Percentiles rank a stretch among this genome's conserved stretches.
phyloP scores from a whole-genome alignment of 1,284 basidiomycete species.

The Rhodotorula sp. region DNA sequence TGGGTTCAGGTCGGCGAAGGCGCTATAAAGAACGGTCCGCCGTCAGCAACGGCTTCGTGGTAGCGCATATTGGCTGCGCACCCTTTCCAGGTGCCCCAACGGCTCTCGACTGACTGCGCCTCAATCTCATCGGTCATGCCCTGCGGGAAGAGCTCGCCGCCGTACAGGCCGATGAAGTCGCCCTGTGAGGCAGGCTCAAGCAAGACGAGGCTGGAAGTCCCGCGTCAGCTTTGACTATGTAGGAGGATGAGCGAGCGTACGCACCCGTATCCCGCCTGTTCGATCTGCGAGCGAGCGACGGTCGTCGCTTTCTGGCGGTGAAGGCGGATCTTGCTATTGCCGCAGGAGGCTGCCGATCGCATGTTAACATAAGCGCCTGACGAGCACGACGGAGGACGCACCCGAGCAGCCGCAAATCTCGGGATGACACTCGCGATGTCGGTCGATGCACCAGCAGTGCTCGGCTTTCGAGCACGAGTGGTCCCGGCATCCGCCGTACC shows the following conservation, averaged over 20 bases:
- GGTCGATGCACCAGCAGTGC: not conserved
- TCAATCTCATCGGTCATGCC: not conserved
- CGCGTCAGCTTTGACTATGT: no score
- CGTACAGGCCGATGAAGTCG: slow-evolving; percentile 17
- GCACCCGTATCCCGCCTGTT: slow-evolving; percentile 11
- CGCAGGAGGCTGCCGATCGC: not conserved
- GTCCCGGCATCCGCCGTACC: slow-evolving; percentile 4
- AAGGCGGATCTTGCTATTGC: slow-evolving; percentile 1
- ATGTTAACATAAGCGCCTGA: no score
- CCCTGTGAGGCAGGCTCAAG: not conserved
- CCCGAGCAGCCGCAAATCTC: slow-evolving; percentile 9
- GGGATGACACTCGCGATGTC: slow-evolving; percentile 11
- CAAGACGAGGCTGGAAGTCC: not conserved
- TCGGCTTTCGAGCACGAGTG: not conserved
- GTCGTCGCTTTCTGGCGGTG: not conserved
- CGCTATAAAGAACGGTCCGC: not conserved
- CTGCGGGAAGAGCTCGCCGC: slow-evolving; percentile 14
- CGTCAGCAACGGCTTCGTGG: not conserved
- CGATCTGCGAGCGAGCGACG: not conserved
- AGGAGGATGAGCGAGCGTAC: not conserved
- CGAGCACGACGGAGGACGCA: not conserved
- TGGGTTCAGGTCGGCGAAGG: not conserved
- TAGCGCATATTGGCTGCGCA: not conserved
- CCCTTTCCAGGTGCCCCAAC: not conserved
- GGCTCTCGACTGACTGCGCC: not conserved